Conservation (phyloP, 768 basidiomycete genomes). For the Mycena capillaripes region DNA sequence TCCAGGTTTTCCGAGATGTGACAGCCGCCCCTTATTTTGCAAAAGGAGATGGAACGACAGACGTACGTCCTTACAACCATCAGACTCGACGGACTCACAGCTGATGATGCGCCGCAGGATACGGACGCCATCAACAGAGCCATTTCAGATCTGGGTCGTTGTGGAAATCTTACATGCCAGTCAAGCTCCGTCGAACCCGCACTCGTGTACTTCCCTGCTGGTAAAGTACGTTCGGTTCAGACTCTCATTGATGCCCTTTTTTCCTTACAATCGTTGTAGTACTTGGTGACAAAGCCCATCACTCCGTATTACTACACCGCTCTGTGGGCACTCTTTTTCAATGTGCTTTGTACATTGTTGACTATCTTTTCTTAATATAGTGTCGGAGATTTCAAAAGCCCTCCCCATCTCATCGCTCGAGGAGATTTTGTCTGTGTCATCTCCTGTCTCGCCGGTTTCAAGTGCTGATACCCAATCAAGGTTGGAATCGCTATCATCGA, state of each 20-base stretch:
- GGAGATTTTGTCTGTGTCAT: slow-evolving; percentile 43
- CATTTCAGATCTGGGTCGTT: slow-evolving; percentile 61
- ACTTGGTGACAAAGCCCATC: slow-evolving; percentile 23
- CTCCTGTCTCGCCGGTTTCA: background rate
- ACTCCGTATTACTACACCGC: slow-evolving; percentile 14
- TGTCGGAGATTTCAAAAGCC: slow-evolving; percentile 48
- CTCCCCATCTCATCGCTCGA: slow-evolving; percentile 48
- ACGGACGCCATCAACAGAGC: slow-evolving; percentile 68
- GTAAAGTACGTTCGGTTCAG: slow-evolving; percentile 39
- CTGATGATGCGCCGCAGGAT: slow-evolving; percentile 1
- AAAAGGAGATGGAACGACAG: slow-evolving; percentile 47
- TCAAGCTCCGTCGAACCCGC: slow-evolving; percentile 59
- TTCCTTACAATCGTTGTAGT: slow-evolving; percentile 7
- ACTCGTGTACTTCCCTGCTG: slow-evolving; percentile 66
- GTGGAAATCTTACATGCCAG: slow-evolving; percentile 54
- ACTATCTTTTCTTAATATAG: background rate
- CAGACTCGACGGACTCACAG: background rate
- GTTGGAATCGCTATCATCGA: slow-evolving; percentile 47
- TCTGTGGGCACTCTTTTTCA: slow-evolving; percentile 46
- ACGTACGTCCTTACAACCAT: slow-evolving; percentile 12
- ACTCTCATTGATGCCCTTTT: background rate
- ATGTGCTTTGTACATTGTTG: slow-evolving; percentile 35
- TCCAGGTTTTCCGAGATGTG: slow-evolving; percentile 68
- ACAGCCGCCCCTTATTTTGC: slow-evolving; percentile 62
- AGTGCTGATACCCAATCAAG: background rate